These are phyloP conservation scores for Tagetes patula DNA, from an alignment of 129 eudicot species.

Conservation along the genomic window DNA sequence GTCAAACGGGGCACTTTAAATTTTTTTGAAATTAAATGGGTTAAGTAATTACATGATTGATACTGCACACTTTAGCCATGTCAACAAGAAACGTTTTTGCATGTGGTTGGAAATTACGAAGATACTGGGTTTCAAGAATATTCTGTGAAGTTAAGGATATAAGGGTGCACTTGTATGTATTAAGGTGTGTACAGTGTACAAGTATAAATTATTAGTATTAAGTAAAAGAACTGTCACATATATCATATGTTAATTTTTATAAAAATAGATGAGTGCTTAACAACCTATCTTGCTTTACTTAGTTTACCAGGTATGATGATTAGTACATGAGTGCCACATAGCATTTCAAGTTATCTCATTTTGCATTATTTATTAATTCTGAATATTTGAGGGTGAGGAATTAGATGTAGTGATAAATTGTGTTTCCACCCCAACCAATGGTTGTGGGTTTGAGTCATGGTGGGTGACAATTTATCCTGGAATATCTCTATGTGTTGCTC, in stretches of 20 bases:
- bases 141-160: neutral
- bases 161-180: neutral
- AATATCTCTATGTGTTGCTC: too few relatives aligned
- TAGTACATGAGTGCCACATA: neutral
- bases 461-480: too few relatives aligned
- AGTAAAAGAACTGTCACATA: neutral
- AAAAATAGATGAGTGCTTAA: neutral
- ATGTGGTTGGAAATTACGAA: neutral
- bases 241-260: neutral
- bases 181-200: neutral
- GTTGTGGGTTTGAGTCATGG: too few relatives aligned
- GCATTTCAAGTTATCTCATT: neutral
- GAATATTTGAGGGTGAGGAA: neutral
- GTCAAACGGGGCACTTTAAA: neutral
- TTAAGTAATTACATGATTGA: neutral
- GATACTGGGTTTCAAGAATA: neutral
- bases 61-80: neutral
- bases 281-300: neutral
- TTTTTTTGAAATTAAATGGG: neutral
- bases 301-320: neutral
- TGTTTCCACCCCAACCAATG: too few relatives aligned
- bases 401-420: too few relatives aligned
- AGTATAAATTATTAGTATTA: too few relatives aligned
- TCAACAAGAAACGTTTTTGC: neutral
- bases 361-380: neutral